Evolutionary conservation across 2,329 filamentous ascomycete species (phyloP), one percentile per base, ranked within the genome.

Genomic region (Trematosphaeria pertusa): DNA sequence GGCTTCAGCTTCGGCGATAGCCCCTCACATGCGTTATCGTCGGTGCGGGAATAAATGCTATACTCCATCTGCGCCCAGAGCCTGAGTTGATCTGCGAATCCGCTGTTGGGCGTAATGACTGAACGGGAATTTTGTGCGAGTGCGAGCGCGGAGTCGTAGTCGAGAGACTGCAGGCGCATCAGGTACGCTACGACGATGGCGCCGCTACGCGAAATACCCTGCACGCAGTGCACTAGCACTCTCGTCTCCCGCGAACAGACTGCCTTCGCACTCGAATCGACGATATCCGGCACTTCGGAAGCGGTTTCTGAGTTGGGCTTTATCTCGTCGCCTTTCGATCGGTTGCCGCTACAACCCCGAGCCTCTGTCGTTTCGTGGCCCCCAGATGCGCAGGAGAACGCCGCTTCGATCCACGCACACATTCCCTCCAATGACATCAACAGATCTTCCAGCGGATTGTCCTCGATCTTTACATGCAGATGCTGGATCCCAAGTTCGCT

Each of bases 211-310:
- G 54, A 58, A n/a, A 52, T 43, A 8, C 54, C 52, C 32, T 56
- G 47, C 1, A 50, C 14, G 18, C 54, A 60, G 18, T 60, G 57
- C 1, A 60, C 46, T 1, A 60, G 46, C 2, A 59, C 48, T n/a
- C 22, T 43, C 2, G 24, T 6, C 14, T 38, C 17, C 15, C 32
- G 19, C 15, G 34, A 7, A 37, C 14, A 6, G 34, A 9, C 5
- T 21, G 34, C 14, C n/a, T n/a, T n/a, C n/a, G n/a, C n/a, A n/a
- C n/a, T n/a, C n/a, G n/a, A n/a, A n/a, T n/a, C n/a, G n/a, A n/a
- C n/a, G n/a, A n/a, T n/a, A n/a, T n/a, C n/a, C n/a, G n/a, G n/a
- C n/a, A n/a, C n/a, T n/a, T n/a, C n/a, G n/a, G n/a, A n/a, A n/a
- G n/a, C n/a, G 3, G 10, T 21, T 32, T 31, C 12, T 15, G 6